phyloP scores from a whole-genome alignment of 495 filamentous ascomycete species.

The Aspergillus olivimuriae region DNA sequence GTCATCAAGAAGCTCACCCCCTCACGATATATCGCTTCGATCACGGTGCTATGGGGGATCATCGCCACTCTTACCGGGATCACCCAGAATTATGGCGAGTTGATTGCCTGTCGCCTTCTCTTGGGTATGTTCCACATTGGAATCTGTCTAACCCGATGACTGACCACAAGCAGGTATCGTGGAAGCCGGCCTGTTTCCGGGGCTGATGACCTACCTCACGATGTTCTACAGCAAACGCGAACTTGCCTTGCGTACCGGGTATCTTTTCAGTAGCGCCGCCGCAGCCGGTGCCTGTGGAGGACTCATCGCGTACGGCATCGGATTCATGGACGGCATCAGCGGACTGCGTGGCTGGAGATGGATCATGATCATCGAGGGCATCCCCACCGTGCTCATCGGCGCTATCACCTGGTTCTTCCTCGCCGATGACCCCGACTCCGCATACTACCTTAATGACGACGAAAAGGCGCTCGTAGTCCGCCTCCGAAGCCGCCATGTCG shows the following conservation, averaged over 20 bases:
- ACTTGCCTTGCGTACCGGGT: slow-evolving; percentile 66
- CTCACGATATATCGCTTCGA: slow-evolving; percentile 59
- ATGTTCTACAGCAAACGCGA: slow-evolving; percentile 72
- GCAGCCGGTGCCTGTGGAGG: slow-evolving; percentile 73
- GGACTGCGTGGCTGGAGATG: slow-evolving; percentile 53
- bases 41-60: slow-evolving; percentile 60
- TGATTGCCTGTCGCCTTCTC: slow-evolving; percentile 49
- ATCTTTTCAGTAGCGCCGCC: slow-evolving; percentile 71
- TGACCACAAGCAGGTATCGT: slow-evolving; percentile 38
- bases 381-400: slow-evolving; percentile 61
- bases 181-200: slow-evolving; percentile 49
- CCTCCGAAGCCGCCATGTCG: slow-evolving; percentile 44
- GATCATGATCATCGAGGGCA: slow-evolving; percentile 64
- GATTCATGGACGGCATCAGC: slow-evolving; percentile 59
- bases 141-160: too few relatives aligned
- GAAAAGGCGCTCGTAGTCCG: slow-evolving; percentile 48
- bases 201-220: slow-evolving; percentile 61
- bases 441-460: slow-evolving; percentile 53
- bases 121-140: slow-evolving; percentile 34
- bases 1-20: slow-evolving; percentile 76
- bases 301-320: slow-evolving; percentile 66
- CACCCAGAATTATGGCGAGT: slow-evolving; percentile 48
- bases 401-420: slow-evolving; percentile 55
- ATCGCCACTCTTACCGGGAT: slow-evolving; percentile 65
- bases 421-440: slow-evolving; percentile 58